phyloP scores from a whole-genome alignment of 352 stramenopile genomes.

The Phytophthora capsici region DNA sequence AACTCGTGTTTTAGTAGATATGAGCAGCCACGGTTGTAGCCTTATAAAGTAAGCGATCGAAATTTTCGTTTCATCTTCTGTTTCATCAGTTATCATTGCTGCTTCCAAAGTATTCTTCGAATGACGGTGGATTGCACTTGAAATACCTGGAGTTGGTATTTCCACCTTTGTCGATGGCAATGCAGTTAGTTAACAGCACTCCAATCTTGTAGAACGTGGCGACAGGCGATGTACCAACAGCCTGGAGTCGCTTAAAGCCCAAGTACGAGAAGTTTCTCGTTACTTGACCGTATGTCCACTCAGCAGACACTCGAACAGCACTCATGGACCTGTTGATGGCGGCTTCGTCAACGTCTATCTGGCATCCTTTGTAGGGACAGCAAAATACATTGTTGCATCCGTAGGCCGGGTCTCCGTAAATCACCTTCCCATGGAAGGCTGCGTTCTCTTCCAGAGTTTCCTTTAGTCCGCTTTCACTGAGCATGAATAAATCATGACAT shows the following conservation, averaged over 20 bases:
- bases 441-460: conserved; percentile 1
- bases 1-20: too few species aligned
- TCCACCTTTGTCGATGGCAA: conserved; percentile 8
- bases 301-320: conserved; percentile 2
- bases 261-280: conserved; percentile 13
- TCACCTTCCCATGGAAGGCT: conserved; percentile 9
- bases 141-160: conserved; percentile 20
- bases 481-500: conserved; percentile 15
- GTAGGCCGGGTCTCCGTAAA: conserved; percentile 6
- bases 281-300: conserved; percentile 9
- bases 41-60: too few species aligned
- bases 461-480: conserved; percentile 13
- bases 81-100: too few species aligned
- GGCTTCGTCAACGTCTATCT: neutral
- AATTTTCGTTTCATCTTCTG: too few species aligned
- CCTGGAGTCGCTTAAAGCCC: conserved; percentile 11
- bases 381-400: conserved; percentile 12
- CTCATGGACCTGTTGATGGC: conserved; percentile 10
- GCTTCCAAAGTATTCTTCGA: conserved; percentile 21
- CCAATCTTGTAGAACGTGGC: conserved; percentile 12
- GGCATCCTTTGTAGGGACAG: conserved; percentile 12
- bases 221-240: conserved; percentile 6
- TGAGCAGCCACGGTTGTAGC: too few species aligned
- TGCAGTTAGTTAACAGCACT: conserved; percentile 12
- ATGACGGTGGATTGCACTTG: conserved; percentile 3